Percentiles rank a stretch among this genome's conserved stretches.
Evolutionary conservation across 345 rosid species (phyloP).

Genomic region (Arabis alpina): DNA sequence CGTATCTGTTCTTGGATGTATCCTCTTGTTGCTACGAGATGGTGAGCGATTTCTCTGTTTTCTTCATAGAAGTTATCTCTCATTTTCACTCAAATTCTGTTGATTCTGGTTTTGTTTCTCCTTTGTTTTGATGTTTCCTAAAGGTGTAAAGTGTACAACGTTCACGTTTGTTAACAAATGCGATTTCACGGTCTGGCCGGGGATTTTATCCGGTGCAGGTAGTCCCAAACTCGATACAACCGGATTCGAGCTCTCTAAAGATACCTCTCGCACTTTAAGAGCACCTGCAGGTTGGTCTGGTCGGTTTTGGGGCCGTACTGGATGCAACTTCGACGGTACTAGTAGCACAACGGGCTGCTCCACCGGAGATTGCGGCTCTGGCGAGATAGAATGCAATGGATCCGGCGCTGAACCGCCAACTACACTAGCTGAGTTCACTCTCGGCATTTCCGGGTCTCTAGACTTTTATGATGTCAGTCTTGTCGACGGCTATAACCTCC

Average conservation of each 20-base stretch:
- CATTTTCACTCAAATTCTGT: neutral
- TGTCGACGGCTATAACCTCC: conserved; percentile 68
- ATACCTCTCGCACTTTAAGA: conserved; percentile 45
- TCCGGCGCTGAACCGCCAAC: conserved; percentile 57
- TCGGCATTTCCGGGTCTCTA: conserved; percentile 51
- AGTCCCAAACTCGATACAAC: conserved; percentile 48
- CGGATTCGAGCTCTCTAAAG: conserved; percentile 52
- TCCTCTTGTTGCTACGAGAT: conserved; percentile 10
- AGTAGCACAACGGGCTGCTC: conserved; percentile 45
- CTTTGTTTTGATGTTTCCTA: neutral
- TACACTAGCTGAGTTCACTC: conserved; percentile 62
- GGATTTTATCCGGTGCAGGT: conserved; percentile 47
- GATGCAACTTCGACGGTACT: conserved; percentile 49
- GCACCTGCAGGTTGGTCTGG: conserved; percentile 65
- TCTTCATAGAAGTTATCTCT: neutral
- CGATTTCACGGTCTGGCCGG: conserved; percentile 64
- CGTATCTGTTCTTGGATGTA: conserved; percentile 6
- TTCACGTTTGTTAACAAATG: conserved; percentile 50
- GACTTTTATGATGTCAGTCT: conserved; percentile 66
- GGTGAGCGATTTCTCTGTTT: conserved; percentile 2
- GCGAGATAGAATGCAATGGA: conserved; percentile 59
- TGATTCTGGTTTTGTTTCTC: neutral
- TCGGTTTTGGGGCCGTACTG: conserved; percentile 64
- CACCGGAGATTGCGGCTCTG: conserved; percentile 65
- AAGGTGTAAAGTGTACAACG: conserved; percentile 15